A percentile compares a stretch with the other conserved stretches of the same genome.
phyloP scores from a whole-genome alignment of 148 eudicot species.

The Limonium bicolor region DNA sequence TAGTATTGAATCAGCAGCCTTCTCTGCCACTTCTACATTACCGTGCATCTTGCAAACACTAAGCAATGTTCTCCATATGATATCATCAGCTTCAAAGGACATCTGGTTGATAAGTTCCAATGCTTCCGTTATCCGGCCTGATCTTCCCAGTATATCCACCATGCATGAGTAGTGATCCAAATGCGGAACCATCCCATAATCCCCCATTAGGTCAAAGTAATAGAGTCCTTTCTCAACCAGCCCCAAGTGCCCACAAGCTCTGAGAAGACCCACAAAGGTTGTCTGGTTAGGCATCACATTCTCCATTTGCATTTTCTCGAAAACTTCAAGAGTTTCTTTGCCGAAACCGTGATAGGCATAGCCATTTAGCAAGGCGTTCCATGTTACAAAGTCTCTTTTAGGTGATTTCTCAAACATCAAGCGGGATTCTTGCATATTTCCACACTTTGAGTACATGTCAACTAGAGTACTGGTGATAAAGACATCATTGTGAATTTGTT shows the following conservation, averaged over 20 bases:
- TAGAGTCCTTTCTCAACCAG: slow-evolving; percentile 51
- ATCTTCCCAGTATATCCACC: slow-evolving; percentile 57
- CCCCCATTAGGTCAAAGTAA: slow-evolving; percentile 47
- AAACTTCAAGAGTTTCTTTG: slow-evolving; percentile 48
- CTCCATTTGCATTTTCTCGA: slow-evolving; percentile 19
- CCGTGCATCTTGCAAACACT: slow-evolving; percentile 45
- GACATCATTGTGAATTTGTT: slow-evolving; percentile 32
- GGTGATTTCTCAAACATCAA: slow-evolving; percentile 51
- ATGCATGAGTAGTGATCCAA: slow-evolving; percentile 80
- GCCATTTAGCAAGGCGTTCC: slow-evolving; percentile 70
- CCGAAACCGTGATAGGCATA: slow-evolving; percentile 90
- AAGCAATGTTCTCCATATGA: slow-evolving; percentile 65
- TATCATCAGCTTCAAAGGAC: slow-evolving; percentile 39
- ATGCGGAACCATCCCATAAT: slow-evolving; percentile 35
- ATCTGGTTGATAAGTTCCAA: slow-evolving; percentile 34
- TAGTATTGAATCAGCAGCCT: slow-evolving; percentile 36
- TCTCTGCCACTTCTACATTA: slow-evolving; percentile 25
- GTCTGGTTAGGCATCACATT: slow-evolving; percentile 51
- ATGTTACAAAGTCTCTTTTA: slow-evolving; percentile 54
- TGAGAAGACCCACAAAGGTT: slow-evolving; percentile 49
- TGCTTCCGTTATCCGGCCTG: slow-evolving; percentile 39
- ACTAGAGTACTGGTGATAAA: slow-evolving; percentile 57
- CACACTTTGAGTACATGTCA: slow-evolving; percentile 94
- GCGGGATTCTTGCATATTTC: slow-evolving; percentile 44
- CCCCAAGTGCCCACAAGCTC: slow-evolving; percentile 75